Percentiles rank a stretch among this genome's conserved stretches.
Conservation (phyloP, 805 yeast species). For the Candida morakotiae region DNA sequence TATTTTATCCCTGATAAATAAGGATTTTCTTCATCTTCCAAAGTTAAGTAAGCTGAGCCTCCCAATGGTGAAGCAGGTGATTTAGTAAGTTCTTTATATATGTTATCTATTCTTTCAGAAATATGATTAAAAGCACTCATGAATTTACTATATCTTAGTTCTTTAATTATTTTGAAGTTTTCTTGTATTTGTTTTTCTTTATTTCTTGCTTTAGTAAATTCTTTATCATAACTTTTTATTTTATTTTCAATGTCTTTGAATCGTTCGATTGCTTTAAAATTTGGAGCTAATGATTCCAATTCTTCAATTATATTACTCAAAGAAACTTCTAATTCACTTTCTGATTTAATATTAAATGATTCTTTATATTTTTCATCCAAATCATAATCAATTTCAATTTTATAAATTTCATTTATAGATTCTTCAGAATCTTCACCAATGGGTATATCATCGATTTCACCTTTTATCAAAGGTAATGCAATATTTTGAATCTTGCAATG, state of each 20-base stretch:
- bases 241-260: slow-evolving; percentile 62
- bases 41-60: slow-evolving; percentile 85
- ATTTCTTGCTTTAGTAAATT: slow-evolving; percentile 58
- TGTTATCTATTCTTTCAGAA: slow-evolving; percentile 62
- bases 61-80: slow-evolving; percentile 71
- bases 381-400: slow-evolving; percentile 53
- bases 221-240: slow-evolving; percentile 58
- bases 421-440: slow-evolving; percentile 48
- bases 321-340: slow-evolving; percentile 29
- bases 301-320: slow-evolving; percentile 35
- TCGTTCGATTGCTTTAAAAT: slow-evolving; percentile 74
- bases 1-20: slow-evolving; percentile 78
- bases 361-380: slow-evolving; percentile 40
- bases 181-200: slow-evolving; percentile 52
- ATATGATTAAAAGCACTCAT: slow-evolving; percentile 75
- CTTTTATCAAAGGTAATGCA: slow-evolving; percentile 57
- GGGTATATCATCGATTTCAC: slow-evolving; percentile 58
- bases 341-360: slow-evolving; percentile 34
- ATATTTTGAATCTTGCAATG: slow-evolving; percentile 73
- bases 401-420: slow-evolving; percentile 34
- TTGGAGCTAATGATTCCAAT: slow-evolving; percentile 62
- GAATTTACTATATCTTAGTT: slow-evolving; percentile 58
- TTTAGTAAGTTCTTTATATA: slow-evolving; percentile 83
- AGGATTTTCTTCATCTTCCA: slow-evolving; percentile 90
- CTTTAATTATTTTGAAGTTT: slow-evolving; percentile 57